A percentile compares a stretch with the other conserved stretches of the same genome.
These are phyloP conservation scores for Suhomyces pyralidae DNA, from an alignment of 805 yeast genomes.

Conservation along the genomic window DNA sequence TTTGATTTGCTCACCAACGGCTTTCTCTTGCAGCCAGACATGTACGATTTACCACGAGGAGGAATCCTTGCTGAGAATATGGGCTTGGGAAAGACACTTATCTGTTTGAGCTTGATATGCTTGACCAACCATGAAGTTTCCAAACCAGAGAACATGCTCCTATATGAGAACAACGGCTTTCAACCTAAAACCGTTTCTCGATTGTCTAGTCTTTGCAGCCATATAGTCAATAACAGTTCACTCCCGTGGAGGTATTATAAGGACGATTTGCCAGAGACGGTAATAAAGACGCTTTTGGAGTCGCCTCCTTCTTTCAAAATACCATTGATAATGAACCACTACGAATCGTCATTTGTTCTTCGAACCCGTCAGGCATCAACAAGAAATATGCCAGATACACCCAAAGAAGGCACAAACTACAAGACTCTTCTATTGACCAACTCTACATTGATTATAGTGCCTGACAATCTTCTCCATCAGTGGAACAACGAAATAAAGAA, in stretches of 20 bases:
- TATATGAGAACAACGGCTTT: constrained; percentile 6
- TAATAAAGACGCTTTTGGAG: constrained; percentile 30
- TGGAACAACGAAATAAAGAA: constrained; percentile 60
- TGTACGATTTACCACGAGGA: constrained; percentile 51
- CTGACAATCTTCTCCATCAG: constrained; percentile 64
- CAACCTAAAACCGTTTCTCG: constrained; percentile 3
- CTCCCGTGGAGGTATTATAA: constrained; percentile 56
- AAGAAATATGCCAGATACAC: constrained; percentile 9
- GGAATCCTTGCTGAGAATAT: constrained; percentile 66
- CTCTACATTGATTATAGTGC: constrained; percentile 59
- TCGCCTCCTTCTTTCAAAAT: constrained; percentile 48
- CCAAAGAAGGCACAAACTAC: constrained; percentile 16
- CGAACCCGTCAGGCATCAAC: constrained; percentile 16
- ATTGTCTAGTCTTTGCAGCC: constrained; percentile 40
- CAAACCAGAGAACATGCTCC: constrained; percentile 32
- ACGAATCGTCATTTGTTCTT: constrained; percentile 17
- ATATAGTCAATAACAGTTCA: constrained; percentile 43
- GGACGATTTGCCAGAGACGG: constrained; percentile 43
- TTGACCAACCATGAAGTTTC: constrained; percentile 53
- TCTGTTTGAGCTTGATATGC: constrained; percentile 56
- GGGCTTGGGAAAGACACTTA: constrained; percentile 66
- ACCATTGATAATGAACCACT: constrained; percentile 18
- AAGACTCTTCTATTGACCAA: constrained; percentile 43
- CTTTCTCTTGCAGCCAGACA: constrained; percentile 37
- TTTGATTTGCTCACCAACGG: constrained; percentile 32